phyloP scores from a whole-genome alignment of 2,329 filamentous ascomycete genomes.

The Curvularia hawaiiensis region DNA sequence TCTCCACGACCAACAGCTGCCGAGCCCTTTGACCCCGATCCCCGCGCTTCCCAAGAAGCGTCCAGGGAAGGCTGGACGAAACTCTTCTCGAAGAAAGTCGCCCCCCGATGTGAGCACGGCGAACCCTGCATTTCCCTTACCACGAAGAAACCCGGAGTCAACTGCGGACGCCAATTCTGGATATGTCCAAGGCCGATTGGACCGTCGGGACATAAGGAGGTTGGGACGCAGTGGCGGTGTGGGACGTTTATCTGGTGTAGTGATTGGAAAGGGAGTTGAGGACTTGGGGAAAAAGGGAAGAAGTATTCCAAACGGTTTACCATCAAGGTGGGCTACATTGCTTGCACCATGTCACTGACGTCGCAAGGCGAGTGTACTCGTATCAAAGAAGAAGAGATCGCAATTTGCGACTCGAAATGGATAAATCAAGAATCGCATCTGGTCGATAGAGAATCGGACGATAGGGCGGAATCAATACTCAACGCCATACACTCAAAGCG shows the following conservation, averaged over 20 bases:
- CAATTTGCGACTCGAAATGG: neutral
- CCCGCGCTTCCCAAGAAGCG: conserved; percentile 59
- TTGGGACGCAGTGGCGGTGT: conserved; percentile 84
- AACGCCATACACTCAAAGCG: neutral
- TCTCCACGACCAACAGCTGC: conserved; percentile 8
- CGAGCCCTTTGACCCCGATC: conserved; percentile 26
- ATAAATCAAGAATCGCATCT: neutral
- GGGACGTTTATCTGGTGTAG: conserved; percentile 77
- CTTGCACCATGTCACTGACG: neutral
- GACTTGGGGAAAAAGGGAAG: neutral
- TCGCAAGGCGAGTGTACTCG: neutral
- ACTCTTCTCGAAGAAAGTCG: conserved; percentile 74
- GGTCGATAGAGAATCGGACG: neutral
- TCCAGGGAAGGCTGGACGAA: conserved; percentile 84
- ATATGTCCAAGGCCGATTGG: conserved; percentile 76
- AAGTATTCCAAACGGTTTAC: neutral
- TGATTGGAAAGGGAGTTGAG: conserved; percentile 58
- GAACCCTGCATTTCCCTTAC: conserved; percentile 83
- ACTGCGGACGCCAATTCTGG: conserved; percentile 72
- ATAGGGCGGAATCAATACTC: neutral
- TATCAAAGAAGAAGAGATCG: neutral
- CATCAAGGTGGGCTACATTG: neutral
- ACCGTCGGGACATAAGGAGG: conserved; percentile 83
- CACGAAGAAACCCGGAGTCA: conserved; percentile 89
- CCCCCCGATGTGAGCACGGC: conserved; percentile 83